These are phyloP conservation scores for Plasmodium cynomolgi DNA, from an alignment of 169 alveolate species.

Conservation along the genomic window DNA sequence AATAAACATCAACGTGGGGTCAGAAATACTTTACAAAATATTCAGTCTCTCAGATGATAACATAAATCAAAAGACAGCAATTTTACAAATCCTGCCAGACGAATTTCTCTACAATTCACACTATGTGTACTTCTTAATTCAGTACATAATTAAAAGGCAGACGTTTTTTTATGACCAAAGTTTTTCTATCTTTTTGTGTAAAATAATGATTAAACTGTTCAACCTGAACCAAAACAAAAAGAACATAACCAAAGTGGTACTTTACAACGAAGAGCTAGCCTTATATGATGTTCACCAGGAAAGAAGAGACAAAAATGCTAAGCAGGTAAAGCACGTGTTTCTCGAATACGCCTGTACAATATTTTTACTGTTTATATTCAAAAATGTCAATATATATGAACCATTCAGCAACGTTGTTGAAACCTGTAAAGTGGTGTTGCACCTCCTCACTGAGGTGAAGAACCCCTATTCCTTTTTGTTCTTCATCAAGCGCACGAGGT, in stretches of 20 bases:
- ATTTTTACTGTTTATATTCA: conserved; percentile 29
- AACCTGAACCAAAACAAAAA: conserved; percentile 20
- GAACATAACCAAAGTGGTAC: conserved; percentile 12
- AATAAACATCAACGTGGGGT: conserved; percentile 19
- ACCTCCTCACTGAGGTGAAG: conserved; percentile 23
- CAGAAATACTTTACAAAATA: conserved; percentile 46
- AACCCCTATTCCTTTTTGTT: conserved; percentile 55
- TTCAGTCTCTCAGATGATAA: conserved; percentile 33
- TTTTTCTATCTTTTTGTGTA: conserved; percentile 48
- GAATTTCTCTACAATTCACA: conserved; percentile 43
- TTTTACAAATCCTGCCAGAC: conserved; percentile 39
- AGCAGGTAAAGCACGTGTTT: conserved; percentile 28
- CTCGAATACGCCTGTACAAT: conserved; percentile 26
- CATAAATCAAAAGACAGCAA: conserved; percentile 30
- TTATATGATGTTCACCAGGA: conserved; percentile 44
- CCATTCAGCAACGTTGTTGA: conserved; percentile 3
- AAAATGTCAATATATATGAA: conserved; percentile 43
- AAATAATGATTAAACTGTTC: conserved; percentile 34
- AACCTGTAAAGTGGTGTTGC: conserved; percentile 19
- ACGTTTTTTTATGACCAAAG: conserved; percentile 37
- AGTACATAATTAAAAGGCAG: conserved; percentile 51
- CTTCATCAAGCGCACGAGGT: conserved; percentile 29
- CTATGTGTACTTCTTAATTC: conserved; percentile 37
- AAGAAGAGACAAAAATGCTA: conserved; percentile 3
- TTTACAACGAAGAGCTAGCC: conserved; percentile 14